Percentiles rank a stretch among this genome's conserved stretches.
These are phyloP conservation scores for Backusella sp. DNA, from an alignment of 192 early-diverging fungal genomes.

Conservation along the genomic window DNA sequence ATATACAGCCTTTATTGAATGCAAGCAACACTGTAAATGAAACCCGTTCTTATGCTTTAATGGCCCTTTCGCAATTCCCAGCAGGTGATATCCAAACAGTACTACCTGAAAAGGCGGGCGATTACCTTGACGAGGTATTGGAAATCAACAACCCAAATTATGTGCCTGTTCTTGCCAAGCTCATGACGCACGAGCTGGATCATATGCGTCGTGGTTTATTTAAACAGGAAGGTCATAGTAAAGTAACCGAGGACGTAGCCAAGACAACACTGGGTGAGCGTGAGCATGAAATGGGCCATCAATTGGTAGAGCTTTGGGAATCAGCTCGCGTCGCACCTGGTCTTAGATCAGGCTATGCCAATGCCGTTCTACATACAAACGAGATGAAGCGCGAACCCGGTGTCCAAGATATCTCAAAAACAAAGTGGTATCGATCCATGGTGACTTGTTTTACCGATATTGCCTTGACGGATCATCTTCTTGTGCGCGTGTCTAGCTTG, in stretches of 20 bases:
- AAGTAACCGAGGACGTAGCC: not conserved
- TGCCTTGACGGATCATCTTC: slow-evolving; percentile 49
- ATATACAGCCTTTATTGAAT: slow-evolving; percentile 39
- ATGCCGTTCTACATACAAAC: slow-evolving; percentile 29
- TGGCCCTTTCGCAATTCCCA: slow-evolving; percentile 40
- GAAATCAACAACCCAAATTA: slow-evolving; percentile 30
- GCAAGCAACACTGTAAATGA: slow-evolving; percentile 21
- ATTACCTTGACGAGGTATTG: slow-evolving; percentile 10
- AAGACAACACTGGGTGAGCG: not conserved
- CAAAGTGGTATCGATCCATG: slow-evolving; percentile 46
- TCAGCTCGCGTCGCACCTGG: slow-evolving; percentile 49
- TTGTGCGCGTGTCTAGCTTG: slow-evolving; percentile 42
- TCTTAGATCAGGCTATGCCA: slow-evolving; percentile 47
- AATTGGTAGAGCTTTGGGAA: slow-evolving; percentile 47
- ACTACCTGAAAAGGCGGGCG: slow-evolving; percentile 38
- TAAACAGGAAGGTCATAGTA: slow-evolving; percentile 29
- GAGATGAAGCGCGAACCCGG: not conserved
- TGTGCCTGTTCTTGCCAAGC: slow-evolving; percentile 37
- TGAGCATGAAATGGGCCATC: slow-evolving; percentile 1
- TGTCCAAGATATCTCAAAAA: slow-evolving; percentile 14
- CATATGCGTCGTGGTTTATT: slow-evolving; percentile 54
- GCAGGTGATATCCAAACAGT: slow-evolving; percentile 41
- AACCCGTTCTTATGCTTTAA: slow-evolving; percentile 34
- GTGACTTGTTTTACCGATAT: slow-evolving; percentile 48
- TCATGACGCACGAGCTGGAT: slow-evolving; percentile 49